Base-by-base conservation (phyloP, 2,329 filamentous ascomycete genomes). In the Capronia americana region DNA sequence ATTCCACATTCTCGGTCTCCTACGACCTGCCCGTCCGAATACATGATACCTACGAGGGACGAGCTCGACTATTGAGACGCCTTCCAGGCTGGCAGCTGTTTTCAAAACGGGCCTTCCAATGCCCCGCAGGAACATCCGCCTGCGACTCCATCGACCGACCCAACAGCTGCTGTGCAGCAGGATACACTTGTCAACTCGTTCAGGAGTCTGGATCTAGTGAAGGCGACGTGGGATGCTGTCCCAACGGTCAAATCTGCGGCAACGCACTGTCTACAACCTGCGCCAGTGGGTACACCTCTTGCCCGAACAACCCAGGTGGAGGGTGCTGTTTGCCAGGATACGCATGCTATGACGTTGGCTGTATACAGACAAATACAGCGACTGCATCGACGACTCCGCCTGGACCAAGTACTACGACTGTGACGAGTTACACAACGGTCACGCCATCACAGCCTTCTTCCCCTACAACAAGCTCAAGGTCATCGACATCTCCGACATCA, bases 281-380 rank as follows among this genome's bases (percentile, higher is more conserved):
- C 69, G 71, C 70, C 30, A 77, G 77, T 24, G 86, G 85, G 7
- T 88, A 87, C 73, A 81, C 80, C 4, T 82, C 79, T 61, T 89
- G 87, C 74, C 81, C 85, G 2, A 79, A 80, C 53, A 81, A 79
- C 54, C 72, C 80, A 3, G 87, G 86, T 50, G 86, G 86, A 1
- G 87, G 86, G 1, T 89, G 87, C 70, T 89, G 87, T 77, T 80
- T 88, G 41, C 85, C 86, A 3, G 86, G 85, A 0, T 88, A 86
- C 73, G 78, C 78, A 7, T 89, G 87, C 75, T 80, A 83, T 46
- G 81, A 81, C 59, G 79, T 83, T 66, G 87, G 86, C 61, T 89
- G 87, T 84, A 77, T 73, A 50, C 65, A 70, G 20, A 72, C 65
- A n/a, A 72, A 70, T 10, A 75, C 74, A 23, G 69, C 73, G 7